Evolutionary conservation across 129 eudicot species (phyloP), one percentile per base, ranked within the genome.

Genomic region (Dittrichia graveolens): DNA sequence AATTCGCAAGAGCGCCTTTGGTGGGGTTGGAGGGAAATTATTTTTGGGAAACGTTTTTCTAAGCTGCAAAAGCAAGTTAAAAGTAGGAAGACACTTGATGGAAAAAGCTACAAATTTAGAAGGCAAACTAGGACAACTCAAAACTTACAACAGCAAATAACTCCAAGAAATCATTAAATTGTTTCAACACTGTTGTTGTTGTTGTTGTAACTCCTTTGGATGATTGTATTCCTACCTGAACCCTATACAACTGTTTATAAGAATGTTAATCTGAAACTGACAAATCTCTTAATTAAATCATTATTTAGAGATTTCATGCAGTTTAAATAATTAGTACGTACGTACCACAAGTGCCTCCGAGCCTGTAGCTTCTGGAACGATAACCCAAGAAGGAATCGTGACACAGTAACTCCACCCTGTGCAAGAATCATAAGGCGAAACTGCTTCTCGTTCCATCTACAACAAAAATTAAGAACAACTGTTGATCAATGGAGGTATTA

Each of bases 401-500:
- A 89, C 74, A 67, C 96, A 89, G 79, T 84, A 89, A 73, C 96
- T 86, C 96, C 96, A 89, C 11, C 96, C 96, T 15, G 86, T 42
- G 69, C 78, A 88, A 80, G 88, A 89, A 76, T 89, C 93, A 76
- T 89, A 86, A 39, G 90, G 93, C 93, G 93, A 89, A 46, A 87
- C 75, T 50, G 90, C 87, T 40, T 89, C 90, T 42, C 84, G 81
- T 42, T 92, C 96, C 72, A 78, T 80, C 96, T 89, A 65, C 79
- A 78, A 19, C 72, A 44, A 7, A 16, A 58, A 12, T 24, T 24
- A 24, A 24, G 31, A 24, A 24, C 31, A 24, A 24, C 31, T 24
- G 31, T 24, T 0, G 31, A 24, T 24, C 31, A 2, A 2, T 24
- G 31, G 31, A 24, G 2, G 31, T 24, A 24, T 24, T n/a, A n/a